Conservation (phyloP, 1,139 yeast species). For the Spathaspora sp. region DNA sequence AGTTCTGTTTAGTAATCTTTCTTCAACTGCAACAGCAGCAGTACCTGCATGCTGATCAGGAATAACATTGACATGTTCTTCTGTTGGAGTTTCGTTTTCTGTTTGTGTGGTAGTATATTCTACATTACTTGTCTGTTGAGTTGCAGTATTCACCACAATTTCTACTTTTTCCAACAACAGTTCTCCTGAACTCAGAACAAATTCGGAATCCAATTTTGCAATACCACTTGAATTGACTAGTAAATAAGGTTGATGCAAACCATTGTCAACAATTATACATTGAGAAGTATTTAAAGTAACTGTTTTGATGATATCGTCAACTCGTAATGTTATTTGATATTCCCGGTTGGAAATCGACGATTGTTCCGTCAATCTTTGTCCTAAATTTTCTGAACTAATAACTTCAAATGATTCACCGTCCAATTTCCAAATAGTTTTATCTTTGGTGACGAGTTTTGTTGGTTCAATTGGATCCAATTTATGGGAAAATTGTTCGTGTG, state of each 20-base stretch:
- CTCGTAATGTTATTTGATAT: conserved; percentile 22
- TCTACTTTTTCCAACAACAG: conserved; percentile 23
- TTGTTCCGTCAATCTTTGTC: conserved; percentile 20
- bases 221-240: conserved; percentile 37
- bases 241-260: conserved; percentile 36
- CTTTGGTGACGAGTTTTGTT: conserved; percentile 21
- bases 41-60: neutral
- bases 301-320: conserved; percentile 13
- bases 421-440: conserved; percentile 26
- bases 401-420: conserved; percentile 28
- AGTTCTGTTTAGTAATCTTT: conserved; percentile 8
- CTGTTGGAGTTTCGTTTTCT: neutral
- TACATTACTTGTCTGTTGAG: neutral
- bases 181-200: conserved; percentile 15
- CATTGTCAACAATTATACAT: conserved; percentile 42
- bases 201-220: conserved; percentile 23
- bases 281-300: conserved; percentile 38
- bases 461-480: conserved; percentile 20
- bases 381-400: conserved; percentile 13
- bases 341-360: conserved; percentile 21
- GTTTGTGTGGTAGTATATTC: neutral
- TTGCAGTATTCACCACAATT: conserved; percentile 13
- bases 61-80: neutral
- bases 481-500: neutral
- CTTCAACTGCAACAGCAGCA: conserved; percentile 4